Evolutionary conservation across 208 protist genomes (phyloP), one percentile per base, ranked within the genome.

Genomic region (Novymonas esmeraldas): DNA sequence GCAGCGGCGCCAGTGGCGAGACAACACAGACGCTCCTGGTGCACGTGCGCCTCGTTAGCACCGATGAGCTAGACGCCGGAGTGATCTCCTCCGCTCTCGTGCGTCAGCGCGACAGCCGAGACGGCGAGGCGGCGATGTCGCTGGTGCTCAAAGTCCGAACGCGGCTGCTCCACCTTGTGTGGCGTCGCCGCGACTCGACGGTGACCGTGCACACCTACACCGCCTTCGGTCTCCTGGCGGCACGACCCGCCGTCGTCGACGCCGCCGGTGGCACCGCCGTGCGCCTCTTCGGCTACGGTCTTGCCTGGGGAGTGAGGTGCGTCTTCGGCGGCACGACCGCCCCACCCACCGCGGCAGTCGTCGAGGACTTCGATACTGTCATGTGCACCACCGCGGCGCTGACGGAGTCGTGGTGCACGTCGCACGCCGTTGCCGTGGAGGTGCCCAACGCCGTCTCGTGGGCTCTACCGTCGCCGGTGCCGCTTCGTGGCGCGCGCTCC

Each of bases 131-230:
- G 36, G 41, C 59, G 4, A 6, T 64, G 39, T 31, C 48, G 38
- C 49, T 58, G 18, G 13, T 5, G 20, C 18, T 64, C 36, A 16
- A 14, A 0, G 49, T 49, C 39, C 34, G 26, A 16, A 36, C 57
- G 0, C 55, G 57, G 28, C 54, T 72, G 3, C 18, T 64, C 13
- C 36, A 64, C 49, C 33, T 63, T 1, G 2, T 39, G 2, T 26
- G 58, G 57, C 46, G 66, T 6, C 57, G 39, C 14, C 44, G n/a
- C 14, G 57, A 63, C 4, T 55, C n/a, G 34, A 45, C 34, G 18
- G 33, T 50, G 34, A 51, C 36, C 1, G 24, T 72, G 16, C 54
- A 52, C 14, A 64, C 57, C 3, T 57, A 58, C 55, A 41, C 66
- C 5, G 66, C 48, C 0, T 72, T 59, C 14, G 39, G 56, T 2